Evolutionary conservation across 2,329 filamentous ascomycete genomes (phyloP).

Genomic region (Aspergillus cejpii): DNA sequence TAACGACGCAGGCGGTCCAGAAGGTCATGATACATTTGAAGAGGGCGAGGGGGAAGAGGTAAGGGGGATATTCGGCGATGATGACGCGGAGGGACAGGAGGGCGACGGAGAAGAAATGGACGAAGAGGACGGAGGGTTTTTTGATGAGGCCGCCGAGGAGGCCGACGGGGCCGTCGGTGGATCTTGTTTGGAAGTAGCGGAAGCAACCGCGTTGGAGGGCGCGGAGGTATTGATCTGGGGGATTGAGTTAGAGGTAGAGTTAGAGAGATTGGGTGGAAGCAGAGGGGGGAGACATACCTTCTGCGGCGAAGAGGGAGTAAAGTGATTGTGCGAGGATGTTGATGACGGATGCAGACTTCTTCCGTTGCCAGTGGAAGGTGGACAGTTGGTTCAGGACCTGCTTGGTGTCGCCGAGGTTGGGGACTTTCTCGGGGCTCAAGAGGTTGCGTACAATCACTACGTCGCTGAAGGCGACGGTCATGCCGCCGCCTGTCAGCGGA

Average conservation of each 20-base stretch:
- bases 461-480: constrained; percentile 96
- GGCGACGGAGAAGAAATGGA: constrained; percentile 92
- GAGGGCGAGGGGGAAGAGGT: constrained; percentile 57
- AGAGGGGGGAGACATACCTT: constrained; percentile 47
- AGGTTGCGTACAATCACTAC: constrained; percentile 70
- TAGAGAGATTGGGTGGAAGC: not conserved
- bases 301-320: constrained; percentile 83
- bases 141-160: constrained; percentile 76
- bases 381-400: constrained; percentile 63
- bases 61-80: constrained; percentile 46
- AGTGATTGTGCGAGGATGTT: constrained; percentile 96
- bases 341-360: constrained; percentile 76
- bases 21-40: constrained; percentile 64
- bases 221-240: constrained; percentile 59
- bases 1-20: constrained; percentile 73
- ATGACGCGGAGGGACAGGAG: constrained; percentile 75
- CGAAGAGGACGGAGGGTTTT: constrained; percentile 69
- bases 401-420: constrained; percentile 60
- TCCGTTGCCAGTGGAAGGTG: constrained; percentile 80
- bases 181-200: constrained; percentile 73
- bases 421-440: constrained; percentile 62
- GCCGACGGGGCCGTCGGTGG: constrained; percentile 70
- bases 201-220: constrained; percentile 88
- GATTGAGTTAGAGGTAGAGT: constrained; percentile 6
- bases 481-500: constrained; percentile 90